phyloP scores from a whole-genome alignment of 1,284 basidiomycete species.

The Ceratobasidium sp. region DNA sequence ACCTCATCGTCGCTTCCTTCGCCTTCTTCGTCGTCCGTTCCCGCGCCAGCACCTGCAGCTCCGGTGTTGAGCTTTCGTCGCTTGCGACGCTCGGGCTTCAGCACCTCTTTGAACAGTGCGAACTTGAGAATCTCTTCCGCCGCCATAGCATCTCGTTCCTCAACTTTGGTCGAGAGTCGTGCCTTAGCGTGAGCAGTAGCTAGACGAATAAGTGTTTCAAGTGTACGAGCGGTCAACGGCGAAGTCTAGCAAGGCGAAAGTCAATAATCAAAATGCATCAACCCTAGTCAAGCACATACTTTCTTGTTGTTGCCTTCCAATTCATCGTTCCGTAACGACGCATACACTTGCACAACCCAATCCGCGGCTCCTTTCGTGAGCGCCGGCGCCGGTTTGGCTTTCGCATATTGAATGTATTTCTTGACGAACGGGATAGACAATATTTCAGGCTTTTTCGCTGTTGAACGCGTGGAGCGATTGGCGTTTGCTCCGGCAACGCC shows the following conservation, averaged over 20 bases:
- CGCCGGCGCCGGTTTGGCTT: conserved; percentile 85
- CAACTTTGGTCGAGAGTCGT: conserved; percentile 87
- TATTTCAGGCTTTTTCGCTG: conserved; percentile 79
- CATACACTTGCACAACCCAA: conserved; percentile 94
- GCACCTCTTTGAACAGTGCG: conserved; percentile 97
- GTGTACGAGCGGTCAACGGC: conserved; percentile 96
- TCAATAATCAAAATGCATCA: conserved; percentile 15
- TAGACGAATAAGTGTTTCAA: conserved; percentile 98
- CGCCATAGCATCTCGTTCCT: conserved; percentile 87
- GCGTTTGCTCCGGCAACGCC: conserved; percentile 67
- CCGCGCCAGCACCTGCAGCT: conserved; percentile 59
- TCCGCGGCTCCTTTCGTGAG: conserved; percentile 95
- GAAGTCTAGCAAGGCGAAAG: conserved; percentile 76
- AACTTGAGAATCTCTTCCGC: conserved; percentile 97
- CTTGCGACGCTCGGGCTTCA: conserved; percentile 82
- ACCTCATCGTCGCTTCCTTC: conserved; percentile 67
- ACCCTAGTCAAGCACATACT: conserved; percentile 62
- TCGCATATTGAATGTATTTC: conserved; percentile 99
- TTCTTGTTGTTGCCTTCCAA: conserved; percentile 91
- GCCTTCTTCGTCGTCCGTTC: conserved; percentile 59
- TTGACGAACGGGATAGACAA: conserved; percentile 96
- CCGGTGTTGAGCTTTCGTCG: conserved; percentile 84
- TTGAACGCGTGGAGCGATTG: conserved; percentile 43
- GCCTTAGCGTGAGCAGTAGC: conserved; percentile 98
- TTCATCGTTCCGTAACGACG: conserved; percentile 92